Conservation (phyloP, 768 basidiomycete genomes). For the Leccinum obscurum region DNA sequence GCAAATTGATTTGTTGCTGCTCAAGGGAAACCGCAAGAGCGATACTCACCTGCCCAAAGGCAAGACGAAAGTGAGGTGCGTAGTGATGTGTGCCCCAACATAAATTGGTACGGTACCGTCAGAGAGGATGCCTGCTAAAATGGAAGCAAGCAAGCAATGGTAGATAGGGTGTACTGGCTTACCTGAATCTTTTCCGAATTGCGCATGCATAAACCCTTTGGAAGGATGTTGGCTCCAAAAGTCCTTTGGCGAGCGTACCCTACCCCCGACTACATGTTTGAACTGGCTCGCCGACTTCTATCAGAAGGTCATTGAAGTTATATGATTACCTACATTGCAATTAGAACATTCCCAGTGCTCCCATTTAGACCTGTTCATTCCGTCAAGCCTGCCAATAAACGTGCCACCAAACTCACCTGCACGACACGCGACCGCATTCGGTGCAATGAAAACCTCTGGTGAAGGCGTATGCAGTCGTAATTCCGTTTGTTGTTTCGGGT, state of each 20-base stretch:
- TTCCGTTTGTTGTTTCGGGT: conserved; percentile 27
- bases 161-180: neutral
- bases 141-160: neutral
- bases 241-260: conserved; percentile 34
- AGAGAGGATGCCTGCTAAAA: conserved; percentile 21
- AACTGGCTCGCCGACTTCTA: conserved; percentile 12
- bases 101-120: conserved; percentile 17
- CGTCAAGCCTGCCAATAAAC: conserved; percentile 1
- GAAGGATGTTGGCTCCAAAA: conserved; percentile 37
- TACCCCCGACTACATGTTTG: conserved; percentile 18
- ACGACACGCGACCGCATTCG: conserved; percentile 70
- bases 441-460: conserved; percentile 70
- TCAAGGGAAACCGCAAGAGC: neutral
- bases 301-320: neutral
- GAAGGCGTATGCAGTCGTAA: conserved; percentile 55
- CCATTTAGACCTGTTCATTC: conserved; percentile 61
- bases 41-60: conserved; percentile 45
- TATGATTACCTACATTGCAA: conserved; percentile 48
- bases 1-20: neutral
- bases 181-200: conserved; percentile 33
- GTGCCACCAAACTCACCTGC: conserved; percentile 48
- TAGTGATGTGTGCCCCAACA: conserved; percentile 25
- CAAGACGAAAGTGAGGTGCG: conserved; percentile 50
- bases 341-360: conserved; percentile 67
- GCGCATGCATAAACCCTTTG: conserved; percentile 29